Base-by-base conservation (phyloP, 2,329 filamentous ascomycete genomes). In the Sordariomycetes sp. region DNA sequence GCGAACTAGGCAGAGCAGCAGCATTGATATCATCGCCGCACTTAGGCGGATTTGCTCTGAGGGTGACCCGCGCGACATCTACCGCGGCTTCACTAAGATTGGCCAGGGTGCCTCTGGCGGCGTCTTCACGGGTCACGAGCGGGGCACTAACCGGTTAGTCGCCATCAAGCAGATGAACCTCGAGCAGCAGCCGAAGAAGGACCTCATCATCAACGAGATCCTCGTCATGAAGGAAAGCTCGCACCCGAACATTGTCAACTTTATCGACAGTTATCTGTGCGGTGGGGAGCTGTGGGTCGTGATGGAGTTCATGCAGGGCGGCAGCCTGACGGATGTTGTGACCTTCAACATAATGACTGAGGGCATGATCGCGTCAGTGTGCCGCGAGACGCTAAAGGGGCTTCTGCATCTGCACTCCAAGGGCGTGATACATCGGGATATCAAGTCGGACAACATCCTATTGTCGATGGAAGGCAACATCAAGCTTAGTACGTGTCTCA, bases 101-200 rank as follows among this genome's bases (percentile, higher is more conserved):
- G 94, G 94, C 0, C 94, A 99, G 71, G 94, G 94, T 69, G 94
- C 94, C 42, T 97, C 92, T 10, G 94, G 94, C 63, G 94, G 94
- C 60, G 94, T 99, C 1, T 99, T 85, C 67, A 96, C 90, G 0
- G 94, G 92, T 3, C 89, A 92, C 67, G 89, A 96, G 70, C 79
- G 84, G 62, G 86, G 83, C 58, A 87, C 84, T 45, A 95, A 95
- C 71, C 84, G 87, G 61, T 84, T 95, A 63, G 94, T 99, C 42
- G 94, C 94, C 50, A 97, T 99, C 73, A 99, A 99, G 76, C 94
- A 99, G 76, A 99, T 99, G 94, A 97, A 97, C 63, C 75, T 99
- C 58, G 94, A 97, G 70, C 88, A 97, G 72, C 94, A 99, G 66
- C 94, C 94, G 2, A 97, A 97, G 80, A 99, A 99, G 72, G 94